Percentiles rank a stretch among this genome's conserved stretches.
phyloP scores from a whole-genome alignment of 202 grass and related monocot species.

The Carex arenaria region DNA sequence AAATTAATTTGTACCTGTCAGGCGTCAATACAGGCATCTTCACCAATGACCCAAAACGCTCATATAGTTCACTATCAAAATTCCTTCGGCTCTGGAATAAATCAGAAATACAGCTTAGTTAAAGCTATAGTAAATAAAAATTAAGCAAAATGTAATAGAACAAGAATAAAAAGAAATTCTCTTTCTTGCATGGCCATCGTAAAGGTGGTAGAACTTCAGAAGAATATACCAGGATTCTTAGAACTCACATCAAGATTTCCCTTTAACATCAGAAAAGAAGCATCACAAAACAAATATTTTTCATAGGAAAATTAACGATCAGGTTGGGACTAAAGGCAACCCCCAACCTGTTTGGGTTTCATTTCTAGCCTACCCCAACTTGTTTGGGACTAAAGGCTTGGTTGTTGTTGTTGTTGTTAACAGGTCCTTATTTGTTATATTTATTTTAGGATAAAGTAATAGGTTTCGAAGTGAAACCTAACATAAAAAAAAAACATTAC shows the following conservation, averaged over 20 bases:
- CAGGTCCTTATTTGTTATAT: too few species aligned
- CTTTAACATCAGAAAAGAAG: constrained; percentile 41
- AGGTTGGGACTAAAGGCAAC: too few species aligned
- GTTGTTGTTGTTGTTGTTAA: too few species aligned
- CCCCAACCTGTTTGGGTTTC: too few species aligned
- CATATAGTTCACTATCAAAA: constrained; percentile 79
- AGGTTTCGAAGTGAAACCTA: too few species aligned
- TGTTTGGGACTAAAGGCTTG: too few species aligned
- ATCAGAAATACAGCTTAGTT: constrained; percentile 21
- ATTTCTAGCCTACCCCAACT: too few species aligned
- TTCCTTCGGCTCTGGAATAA: constrained; percentile 69
- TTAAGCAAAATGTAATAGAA: constrained; percentile 17
- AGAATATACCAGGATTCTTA: constrained; percentile 75
- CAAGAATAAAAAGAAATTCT: background rate
- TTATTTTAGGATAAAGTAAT: too few species aligned
- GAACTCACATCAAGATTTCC: constrained; percentile 86
- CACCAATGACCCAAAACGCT: constrained; percentile 86
- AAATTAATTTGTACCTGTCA: constrained; percentile 47
- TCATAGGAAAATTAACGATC: too few species aligned
- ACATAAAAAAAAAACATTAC: too few species aligned
- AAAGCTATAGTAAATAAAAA: constrained; percentile 18
- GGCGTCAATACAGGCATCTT: constrained; percentile 91
- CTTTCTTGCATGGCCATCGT: constrained; percentile 82
- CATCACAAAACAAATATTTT: constrained; percentile 24
- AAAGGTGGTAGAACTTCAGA: constrained; percentile 97